Evolutionary conservation across 139 green algal species (phyloP).

Genomic region (Tetratostichococcus sp.): DNA sequence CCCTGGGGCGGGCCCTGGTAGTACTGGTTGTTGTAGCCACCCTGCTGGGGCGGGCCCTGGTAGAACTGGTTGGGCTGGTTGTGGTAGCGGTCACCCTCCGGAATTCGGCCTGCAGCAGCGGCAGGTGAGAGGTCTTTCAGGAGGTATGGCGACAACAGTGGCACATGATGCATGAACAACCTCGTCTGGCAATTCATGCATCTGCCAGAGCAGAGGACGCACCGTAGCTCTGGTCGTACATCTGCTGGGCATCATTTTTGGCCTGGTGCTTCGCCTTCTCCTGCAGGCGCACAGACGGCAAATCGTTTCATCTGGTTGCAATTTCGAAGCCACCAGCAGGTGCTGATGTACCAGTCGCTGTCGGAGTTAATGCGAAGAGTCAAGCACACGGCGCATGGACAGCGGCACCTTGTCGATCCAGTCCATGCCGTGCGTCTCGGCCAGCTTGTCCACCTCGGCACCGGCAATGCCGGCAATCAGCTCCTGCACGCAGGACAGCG

Average conservation of each 20-base stretch:
- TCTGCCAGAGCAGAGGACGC: too few species aligned
- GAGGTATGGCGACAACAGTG: too few species aligned
- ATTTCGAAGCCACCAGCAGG: too few species aligned
- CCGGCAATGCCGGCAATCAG: not conserved
- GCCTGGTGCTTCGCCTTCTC: not conserved
- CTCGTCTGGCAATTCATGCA: too few species aligned
- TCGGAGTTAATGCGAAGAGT: too few species aligned
- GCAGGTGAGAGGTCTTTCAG: too few species aligned
- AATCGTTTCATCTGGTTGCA: too few species aligned
- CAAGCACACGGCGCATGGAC: too few species aligned
- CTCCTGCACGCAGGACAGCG: not conserved
- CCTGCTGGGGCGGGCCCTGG: not conserved
- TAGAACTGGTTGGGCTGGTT: not conserved
- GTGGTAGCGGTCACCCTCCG: not conserved
- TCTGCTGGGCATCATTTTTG: not conserved
- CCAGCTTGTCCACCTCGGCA: not conserved
- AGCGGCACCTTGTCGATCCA: not conserved
- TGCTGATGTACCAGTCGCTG: too few species aligned
- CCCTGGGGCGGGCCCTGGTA: too few species aligned
- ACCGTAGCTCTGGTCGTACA: not conserved
- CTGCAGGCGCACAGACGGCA: too few species aligned
- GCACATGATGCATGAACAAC: too few species aligned
- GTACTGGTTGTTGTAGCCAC: not conserved
- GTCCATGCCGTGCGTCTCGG: not conserved
- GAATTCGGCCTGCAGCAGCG: not conserved